Evolutionary conservation across 768 basidiomycete genomes (phyloP).

Genomic region (Lyophyllum atratum): DNA sequence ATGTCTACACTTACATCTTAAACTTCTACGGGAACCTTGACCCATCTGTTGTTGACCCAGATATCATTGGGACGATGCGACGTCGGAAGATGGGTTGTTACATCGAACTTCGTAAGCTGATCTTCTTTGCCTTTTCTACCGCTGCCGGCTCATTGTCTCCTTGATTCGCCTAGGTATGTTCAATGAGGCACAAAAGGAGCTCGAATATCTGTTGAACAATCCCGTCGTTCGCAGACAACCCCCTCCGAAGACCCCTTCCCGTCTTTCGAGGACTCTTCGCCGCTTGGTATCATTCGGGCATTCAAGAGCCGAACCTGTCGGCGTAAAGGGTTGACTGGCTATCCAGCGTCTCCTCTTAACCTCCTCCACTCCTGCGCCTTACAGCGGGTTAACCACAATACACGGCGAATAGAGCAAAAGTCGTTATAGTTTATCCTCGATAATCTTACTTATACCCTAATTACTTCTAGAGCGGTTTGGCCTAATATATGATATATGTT

Average conservation of each 20-base stretch:
- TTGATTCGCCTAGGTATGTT: background rate
- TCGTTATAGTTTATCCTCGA: background rate
- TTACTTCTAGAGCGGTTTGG: no score
- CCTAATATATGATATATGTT: no score
- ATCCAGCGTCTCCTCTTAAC: no score
- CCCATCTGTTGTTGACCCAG: background rate
- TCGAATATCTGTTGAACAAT: background rate
- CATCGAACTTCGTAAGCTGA: background rate
- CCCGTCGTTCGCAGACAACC: background rate
- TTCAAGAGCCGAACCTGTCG: background rate
- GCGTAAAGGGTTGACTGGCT: background rate
- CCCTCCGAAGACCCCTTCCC: background rate
- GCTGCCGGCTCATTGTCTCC: background rate
- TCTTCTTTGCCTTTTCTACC: background rate
- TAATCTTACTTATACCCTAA: background rate
- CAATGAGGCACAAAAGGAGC: background rate
- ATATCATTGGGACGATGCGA: background rate
- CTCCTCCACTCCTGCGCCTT: no score
- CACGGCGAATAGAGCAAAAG: no score
- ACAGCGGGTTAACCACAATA: no score
- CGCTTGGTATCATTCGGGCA: background rate
- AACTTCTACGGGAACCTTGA: no score
- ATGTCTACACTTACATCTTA: no score
- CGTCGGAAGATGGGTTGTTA: background rate
- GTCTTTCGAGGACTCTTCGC: background rate